phyloP scores from a whole-genome alignment of 345 rosid genomes.

The Hypericum androsaemum region DNA sequence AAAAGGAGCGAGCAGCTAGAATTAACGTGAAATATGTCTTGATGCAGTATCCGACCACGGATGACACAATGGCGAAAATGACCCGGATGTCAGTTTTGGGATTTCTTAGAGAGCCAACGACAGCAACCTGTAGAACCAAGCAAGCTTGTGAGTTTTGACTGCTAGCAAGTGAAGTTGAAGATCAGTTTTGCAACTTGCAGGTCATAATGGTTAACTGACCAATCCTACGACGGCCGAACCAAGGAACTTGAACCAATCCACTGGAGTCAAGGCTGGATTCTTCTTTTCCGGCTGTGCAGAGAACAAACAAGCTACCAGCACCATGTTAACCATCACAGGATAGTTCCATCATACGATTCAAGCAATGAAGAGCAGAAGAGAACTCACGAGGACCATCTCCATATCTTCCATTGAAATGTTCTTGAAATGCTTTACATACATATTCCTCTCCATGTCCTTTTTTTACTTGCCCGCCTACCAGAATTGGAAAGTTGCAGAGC shows the following conservation, averaged over 20 bases:
- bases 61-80: constrained; percentile 68
- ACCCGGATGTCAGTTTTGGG: constrained; percentile 87
- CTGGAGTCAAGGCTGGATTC: constrained; percentile 92
- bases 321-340: constrained; percentile 14
- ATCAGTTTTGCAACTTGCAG: constrained; percentile 1
- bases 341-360: neutral
- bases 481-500: constrained; percentile 6
- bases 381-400: constrained; percentile 94
- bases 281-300: constrained; percentile 87
- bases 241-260: constrained; percentile 97
- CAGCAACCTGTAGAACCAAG: constrained; percentile 51
- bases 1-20: constrained; percentile 10
- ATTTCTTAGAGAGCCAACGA: constrained; percentile 59
- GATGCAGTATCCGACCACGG: constrained; percentile 88
- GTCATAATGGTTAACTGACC: constrained; percentile 44
- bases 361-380: constrained; percentile 7
- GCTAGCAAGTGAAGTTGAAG: neutral
- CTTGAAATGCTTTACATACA: constrained; percentile 88
- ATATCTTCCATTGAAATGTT: constrained; percentile 98
- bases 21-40: constrained; percentile 97
- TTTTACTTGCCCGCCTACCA: constrained; percentile 55
- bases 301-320: constrained; percentile 4
- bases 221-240: constrained; percentile 86
- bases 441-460: constrained; percentile 50
- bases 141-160: constrained; percentile 9